Evolutionary conservation across 2,329 filamentous ascomycete genomes (phyloP).

Genomic region (Fusarium lateritium): DNA sequence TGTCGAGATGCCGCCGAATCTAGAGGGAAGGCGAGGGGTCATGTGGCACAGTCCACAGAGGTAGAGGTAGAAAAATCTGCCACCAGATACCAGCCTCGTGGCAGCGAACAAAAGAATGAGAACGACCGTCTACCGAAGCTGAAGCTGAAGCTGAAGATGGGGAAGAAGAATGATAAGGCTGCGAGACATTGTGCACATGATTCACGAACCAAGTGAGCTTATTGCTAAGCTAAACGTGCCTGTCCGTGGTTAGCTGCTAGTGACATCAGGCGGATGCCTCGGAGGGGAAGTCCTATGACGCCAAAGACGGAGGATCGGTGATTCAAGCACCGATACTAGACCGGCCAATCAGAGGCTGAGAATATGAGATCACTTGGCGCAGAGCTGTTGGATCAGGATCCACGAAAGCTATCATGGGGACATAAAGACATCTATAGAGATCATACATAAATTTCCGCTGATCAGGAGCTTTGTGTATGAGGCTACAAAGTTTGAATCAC

Average conservation of each 20-base stretch:
- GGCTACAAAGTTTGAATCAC: neutral
- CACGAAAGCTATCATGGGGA: constrained; percentile 23
- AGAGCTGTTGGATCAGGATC: constrained; percentile 29
- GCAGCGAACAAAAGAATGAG: constrained; percentile 7
- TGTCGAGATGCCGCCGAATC: constrained; percentile 2
- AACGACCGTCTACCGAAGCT: constrained; percentile 14
- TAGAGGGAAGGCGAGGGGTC: constrained; percentile 37
- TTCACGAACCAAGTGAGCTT: constrained; percentile 27
- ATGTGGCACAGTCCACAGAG: constrained; percentile 34
- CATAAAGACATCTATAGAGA: neutral
- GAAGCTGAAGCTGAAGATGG: constrained; percentile 16
- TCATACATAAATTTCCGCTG: constrained; percentile 33
- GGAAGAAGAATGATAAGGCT: constrained; percentile 25
- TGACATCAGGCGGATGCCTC: constrained; percentile 48
- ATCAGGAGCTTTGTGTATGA: neutral
- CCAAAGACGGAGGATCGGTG: constrained; percentile 29
- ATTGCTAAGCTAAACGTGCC: constrained; percentile 12
- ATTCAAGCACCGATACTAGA: constrained; percentile 25
- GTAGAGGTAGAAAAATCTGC: constrained; percentile 1
- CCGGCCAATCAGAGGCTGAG: constrained; percentile 34
- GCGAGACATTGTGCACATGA: constrained; percentile 49
- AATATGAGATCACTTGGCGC: constrained; percentile 34
- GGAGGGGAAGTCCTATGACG: constrained; percentile 46
- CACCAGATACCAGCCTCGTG: constrained; percentile 35
- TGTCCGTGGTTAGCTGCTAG: constrained; percentile 37